A percentile compares a stretch with the other conserved stretches of the same genome.
These are phyloP conservation scores for Aspergillus sp. DNA, from an alignment of 2,329 filamentous ascomycete genomes.

Conservation along the genomic window DNA sequence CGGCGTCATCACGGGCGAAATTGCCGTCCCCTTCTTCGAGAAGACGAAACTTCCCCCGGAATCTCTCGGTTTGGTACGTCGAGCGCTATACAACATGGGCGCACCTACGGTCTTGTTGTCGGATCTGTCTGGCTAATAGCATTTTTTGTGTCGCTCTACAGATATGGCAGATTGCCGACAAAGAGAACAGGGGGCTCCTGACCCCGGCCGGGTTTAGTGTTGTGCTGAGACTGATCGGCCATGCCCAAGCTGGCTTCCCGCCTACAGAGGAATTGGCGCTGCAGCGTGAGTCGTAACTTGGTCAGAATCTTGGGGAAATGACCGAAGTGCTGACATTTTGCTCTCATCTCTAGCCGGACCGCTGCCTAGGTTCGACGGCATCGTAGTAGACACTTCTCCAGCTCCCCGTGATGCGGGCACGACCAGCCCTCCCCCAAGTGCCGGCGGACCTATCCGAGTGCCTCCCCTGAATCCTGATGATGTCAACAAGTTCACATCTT, in stretches of 20 bases:
- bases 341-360: constrained; percentile 56
- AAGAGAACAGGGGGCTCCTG: constrained; percentile 88
- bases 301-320: not conserved
- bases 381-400: constrained; percentile 46
- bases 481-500: constrained; percentile 76
- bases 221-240: constrained; percentile 88
- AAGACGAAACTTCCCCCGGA: constrained; percentile 85
- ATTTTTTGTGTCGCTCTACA: constrained; percentile 34
- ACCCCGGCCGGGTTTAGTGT: constrained; percentile 91
- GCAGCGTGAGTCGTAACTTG: constrained; percentile 51
- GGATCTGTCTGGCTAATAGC: not conserved
- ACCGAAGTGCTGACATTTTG: constrained; percentile 7
- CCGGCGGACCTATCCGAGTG: constrained; percentile 69
- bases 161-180: constrained; percentile 99
- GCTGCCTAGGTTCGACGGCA: constrained; percentile 86
- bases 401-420: constrained; percentile 46
- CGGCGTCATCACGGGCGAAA: constrained; percentile 90
- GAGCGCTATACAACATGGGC: not conserved
- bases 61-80: constrained; percentile 75
- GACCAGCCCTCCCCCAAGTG: constrained; percentile 40
- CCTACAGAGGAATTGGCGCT: constrained; percentile 77
- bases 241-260: constrained; percentile 83
- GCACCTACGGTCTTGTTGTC: not conserved
- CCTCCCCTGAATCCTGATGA: constrained; percentile 85
- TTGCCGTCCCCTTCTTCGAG: constrained; percentile 96